Evolutionary conservation across 805 yeast species (phyloP).

Genomic region (Sugiyamaella mastotermitis): DNA sequence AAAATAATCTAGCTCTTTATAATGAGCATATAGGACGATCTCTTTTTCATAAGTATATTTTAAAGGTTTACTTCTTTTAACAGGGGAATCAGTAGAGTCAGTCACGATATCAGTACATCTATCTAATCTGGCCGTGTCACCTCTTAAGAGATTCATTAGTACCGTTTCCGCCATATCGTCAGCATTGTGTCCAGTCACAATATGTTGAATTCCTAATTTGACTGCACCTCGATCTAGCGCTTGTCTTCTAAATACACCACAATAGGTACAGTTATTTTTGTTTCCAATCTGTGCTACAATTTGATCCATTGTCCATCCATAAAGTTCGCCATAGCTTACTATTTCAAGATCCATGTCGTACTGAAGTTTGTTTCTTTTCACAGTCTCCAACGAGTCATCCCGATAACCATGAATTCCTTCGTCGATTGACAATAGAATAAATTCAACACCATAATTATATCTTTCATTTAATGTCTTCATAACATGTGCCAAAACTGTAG

Average conservation of each 20-base stretch:
- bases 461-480: conserved; percentile 83
- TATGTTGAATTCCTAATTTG: conserved; percentile 76
- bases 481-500: conserved; percentile 88
- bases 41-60: conserved; percentile 96
- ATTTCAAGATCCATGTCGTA: conserved; percentile 74
- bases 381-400: conserved; percentile 96
- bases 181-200: conserved; percentile 97
- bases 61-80: conserved; percentile 91
- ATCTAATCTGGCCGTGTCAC: conserved; percentile 92
- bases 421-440: conserved; percentile 81
- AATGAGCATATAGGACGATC: conserved; percentile 94
- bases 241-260: conserved; percentile 96
- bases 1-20: conserved; percentile 88
- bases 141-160: conserved; percentile 86
- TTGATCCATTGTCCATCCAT: conserved; percentile 98
- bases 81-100: conserved; percentile 71
- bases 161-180: conserved; percentile 99
- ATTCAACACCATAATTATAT: conserved; percentile 78
- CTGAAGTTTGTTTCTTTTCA: conserved; percentile 84
- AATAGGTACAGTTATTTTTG: conserved; percentile 91
- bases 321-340: conserved; percentile 79
- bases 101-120: conserved; percentile 84
- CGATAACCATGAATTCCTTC: conserved; percentile 97
- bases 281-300: conserved; percentile 92
- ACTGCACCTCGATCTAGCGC: conserved; percentile 96